phyloP scores from a whole-genome alignment of 1,139 yeast species.

The Martiniozyma asiatica region DNA sequence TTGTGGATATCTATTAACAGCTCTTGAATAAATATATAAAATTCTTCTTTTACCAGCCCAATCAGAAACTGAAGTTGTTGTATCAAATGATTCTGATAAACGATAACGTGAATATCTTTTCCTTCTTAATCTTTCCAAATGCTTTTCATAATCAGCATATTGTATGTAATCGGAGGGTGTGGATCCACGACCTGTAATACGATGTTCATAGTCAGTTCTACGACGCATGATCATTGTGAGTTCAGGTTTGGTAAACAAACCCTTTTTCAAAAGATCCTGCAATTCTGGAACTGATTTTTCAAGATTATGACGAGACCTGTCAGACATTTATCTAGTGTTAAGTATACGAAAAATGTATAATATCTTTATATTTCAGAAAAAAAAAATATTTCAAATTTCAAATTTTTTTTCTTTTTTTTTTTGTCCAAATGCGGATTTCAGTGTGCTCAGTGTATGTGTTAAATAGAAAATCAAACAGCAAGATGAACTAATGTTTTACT shows the following conservation, averaged over 20 bases:
- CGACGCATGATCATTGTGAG: constrained; percentile 79
- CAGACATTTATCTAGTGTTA: constrained; percentile 24
- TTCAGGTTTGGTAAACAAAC: constrained; percentile 70
- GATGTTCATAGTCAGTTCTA: constrained; percentile 91
- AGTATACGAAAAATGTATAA: background rate
- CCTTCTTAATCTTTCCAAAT: constrained; percentile 65
- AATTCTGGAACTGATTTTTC: constrained; percentile 82
- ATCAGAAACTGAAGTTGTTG: constrained; percentile 59
- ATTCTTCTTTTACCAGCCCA: constrained; percentile 83
- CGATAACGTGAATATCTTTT: constrained; percentile 59
- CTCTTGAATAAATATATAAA: constrained; percentile 74
- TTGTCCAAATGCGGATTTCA: too few relatives aligned
- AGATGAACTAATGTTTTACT: too few relatives aligned
- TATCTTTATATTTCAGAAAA: background rate
- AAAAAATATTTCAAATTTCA: constrained; percentile 1
- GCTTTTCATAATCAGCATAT: constrained; percentile 73
- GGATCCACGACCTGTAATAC: constrained; percentile 77
- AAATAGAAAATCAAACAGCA: too few relatives aligned
- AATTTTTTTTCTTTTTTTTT: too few relatives aligned
- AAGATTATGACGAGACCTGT: constrained; percentile 44
- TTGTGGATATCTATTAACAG: constrained; percentile 67
- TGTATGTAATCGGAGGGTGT: constrained; percentile 65
- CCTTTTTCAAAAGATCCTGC: constrained; percentile 74
- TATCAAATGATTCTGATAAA: constrained; percentile 37
- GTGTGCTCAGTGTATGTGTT: too few relatives aligned